These are phyloP conservation scores for Ballota nigra DNA, from an alignment of 257 asterid genomes.

Conservation along the genomic window DNA sequence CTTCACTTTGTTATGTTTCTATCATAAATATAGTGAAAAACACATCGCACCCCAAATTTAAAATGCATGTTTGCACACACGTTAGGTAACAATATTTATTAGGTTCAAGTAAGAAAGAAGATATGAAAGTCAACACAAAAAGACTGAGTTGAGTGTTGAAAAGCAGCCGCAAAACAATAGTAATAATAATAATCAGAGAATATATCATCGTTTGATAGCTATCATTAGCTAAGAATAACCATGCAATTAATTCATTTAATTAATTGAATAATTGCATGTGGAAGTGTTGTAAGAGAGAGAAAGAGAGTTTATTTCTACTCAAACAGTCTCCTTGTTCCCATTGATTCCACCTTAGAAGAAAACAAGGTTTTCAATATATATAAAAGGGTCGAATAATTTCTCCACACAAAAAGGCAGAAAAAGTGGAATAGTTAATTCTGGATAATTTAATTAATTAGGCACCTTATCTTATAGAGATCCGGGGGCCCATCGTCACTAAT, in stretches of 20 bases:
- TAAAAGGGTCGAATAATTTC: neutral
- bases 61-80: neutral
- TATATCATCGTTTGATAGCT: neutral
- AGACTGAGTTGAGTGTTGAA: conserved; percentile 25
- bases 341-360: conserved; percentile 20
- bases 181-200: neutral
- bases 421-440: neutral
- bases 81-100: conserved; percentile 5
- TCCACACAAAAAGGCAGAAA: neutral
- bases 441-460: neutral
- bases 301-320: neutral
- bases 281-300: neutral
- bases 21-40: too few species aligned
- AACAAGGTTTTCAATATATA: too few species aligned
- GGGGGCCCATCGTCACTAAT: neutral
- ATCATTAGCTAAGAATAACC: conserved; percentile 9
- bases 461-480: neutral
- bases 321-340: conserved; percentile 30
- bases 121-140: conserved; percentile 26
- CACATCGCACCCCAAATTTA: neutral
- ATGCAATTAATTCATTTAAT: conserved; percentile 1
- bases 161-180: conserved; percentile 18
- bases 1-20: too few species aligned
- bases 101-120: conserved; percentile 18
- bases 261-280: neutral